Evolutionary conservation across 1,139 yeast genomes (phyloP).

Genomic region (Pneumocystis murina): DNA sequence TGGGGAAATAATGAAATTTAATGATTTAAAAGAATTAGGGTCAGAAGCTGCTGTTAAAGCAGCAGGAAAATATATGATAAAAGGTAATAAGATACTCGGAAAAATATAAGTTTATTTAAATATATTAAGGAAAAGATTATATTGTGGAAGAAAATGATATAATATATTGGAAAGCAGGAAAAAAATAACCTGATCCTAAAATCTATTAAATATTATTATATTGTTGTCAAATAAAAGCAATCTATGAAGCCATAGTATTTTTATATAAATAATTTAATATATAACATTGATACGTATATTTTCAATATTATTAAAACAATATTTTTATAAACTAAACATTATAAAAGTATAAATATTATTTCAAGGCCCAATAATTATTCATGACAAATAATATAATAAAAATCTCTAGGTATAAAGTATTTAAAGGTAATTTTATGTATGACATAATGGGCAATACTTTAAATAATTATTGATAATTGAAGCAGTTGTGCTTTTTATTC

Average conservation of each 20-base stretch:
- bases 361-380: background rate
- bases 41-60: conserved; percentile 81
- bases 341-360: background rate
- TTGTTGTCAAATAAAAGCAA: too few relatives aligned
- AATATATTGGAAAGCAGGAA: conserved; percentile 41
- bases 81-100: conserved; percentile 47
- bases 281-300: background rate
- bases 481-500: background rate
- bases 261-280: too few relatives aligned
- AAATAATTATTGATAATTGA: background rate
- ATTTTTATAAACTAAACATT: too few relatives aligned
- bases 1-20: conserved; percentile 77
- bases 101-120: background rate
- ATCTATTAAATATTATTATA: background rate
- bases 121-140: conserved; percentile 36
- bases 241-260: too few relatives aligned
- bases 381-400: background rate
- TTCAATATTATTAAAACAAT: background rate
- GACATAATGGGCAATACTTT: background rate
- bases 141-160: conserved; percentile 86
- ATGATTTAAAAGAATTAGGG: conserved; percentile 59
- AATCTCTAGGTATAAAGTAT: background rate
- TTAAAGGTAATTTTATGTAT: background rate
- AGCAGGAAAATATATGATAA: conserved; percentile 79
- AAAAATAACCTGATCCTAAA: conserved; percentile 29